Evolutionary conservation across 2,329 filamentous ascomycete species (phyloP).

Genomic region (Exserohilum turcica): DNA sequence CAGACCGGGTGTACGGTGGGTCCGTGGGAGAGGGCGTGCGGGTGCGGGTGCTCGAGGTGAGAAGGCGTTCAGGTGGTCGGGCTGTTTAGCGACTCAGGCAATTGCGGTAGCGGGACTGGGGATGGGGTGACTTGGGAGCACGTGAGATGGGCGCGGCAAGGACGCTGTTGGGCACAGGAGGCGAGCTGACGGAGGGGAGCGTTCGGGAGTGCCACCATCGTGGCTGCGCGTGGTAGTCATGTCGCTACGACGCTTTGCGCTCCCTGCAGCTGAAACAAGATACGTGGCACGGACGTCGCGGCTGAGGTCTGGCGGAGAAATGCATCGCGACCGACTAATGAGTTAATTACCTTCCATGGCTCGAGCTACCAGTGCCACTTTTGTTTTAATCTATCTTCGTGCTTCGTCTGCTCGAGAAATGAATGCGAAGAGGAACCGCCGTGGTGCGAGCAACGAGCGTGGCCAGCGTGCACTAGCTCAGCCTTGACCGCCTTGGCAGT

Average conservation of each 20-base stretch:
- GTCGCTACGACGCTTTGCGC: conserved; percentile 25
- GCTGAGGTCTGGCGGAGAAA: conserved; percentile 6
- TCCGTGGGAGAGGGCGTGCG: background rate
- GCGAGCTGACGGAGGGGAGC: conserved; percentile 7
- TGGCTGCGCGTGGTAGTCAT: conserved; percentile 21
- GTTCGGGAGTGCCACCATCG: conserved; percentile 18
- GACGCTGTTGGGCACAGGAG: conserved; percentile 4
- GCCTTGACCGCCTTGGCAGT: background rate
- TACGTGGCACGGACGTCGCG: conserved; percentile 33
- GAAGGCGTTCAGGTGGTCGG: background rate
- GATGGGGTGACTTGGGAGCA: background rate
- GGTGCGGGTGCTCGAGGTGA: background rate
- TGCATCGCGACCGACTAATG: conserved; percentile 3
- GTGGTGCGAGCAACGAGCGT: background rate
- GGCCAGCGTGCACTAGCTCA: background rate
- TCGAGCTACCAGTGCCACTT: background rate
- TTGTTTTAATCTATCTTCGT: background rate
- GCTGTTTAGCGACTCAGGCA: background rate
- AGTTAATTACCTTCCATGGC: background rate
- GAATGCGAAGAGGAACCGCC: background rate
- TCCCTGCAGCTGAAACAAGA: conserved; percentile 34
- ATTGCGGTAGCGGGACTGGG: background rate
- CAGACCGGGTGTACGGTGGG: background rate
- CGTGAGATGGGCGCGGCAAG: background rate
- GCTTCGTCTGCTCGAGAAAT: background rate